Conservation (phyloP, 345 rosid species). For the Euphorbia peplus region DNA sequence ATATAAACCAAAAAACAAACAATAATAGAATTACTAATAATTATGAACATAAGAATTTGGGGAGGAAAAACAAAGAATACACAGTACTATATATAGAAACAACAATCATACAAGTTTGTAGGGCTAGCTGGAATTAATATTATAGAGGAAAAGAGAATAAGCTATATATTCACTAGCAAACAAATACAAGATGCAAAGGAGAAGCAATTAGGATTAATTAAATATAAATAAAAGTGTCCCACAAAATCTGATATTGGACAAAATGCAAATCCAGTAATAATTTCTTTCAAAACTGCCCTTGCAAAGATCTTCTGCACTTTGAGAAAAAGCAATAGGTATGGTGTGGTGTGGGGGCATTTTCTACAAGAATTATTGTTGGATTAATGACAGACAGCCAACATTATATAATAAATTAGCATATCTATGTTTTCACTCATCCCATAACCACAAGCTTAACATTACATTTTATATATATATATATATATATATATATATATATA, state of each 20-base stretch:
- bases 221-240: slow-evolving; percentile 33
- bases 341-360: background rate
- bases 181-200: background rate
- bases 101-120: background rate
- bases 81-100: background rate
- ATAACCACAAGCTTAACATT: background rate
- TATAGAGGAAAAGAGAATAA: background rate
- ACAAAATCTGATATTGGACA: slow-evolving; percentile 36
- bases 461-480: too few relatives aligned
- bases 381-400: background rate
- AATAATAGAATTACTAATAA: too few relatives aligned
- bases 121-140: background rate
- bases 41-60: too few relatives aligned
- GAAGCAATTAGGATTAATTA: background rate
- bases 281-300: slow-evolving; percentile 38
- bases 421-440: too few relatives aligned
- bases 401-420: too few relatives aligned
- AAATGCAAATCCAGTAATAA: slow-evolving; percentile 32
- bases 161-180: background rate
- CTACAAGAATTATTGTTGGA: background rate
- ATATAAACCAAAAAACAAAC: too few relatives aligned
- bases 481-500: too few relatives aligned
- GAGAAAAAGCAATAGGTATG: slow-evolving; percentile 11
- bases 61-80: too few relatives aligned
- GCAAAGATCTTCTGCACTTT: slow-evolving; percentile 26